Conservation (phyloP, 768 basidiomycete species). For the Exidia glandulosa region DNA sequence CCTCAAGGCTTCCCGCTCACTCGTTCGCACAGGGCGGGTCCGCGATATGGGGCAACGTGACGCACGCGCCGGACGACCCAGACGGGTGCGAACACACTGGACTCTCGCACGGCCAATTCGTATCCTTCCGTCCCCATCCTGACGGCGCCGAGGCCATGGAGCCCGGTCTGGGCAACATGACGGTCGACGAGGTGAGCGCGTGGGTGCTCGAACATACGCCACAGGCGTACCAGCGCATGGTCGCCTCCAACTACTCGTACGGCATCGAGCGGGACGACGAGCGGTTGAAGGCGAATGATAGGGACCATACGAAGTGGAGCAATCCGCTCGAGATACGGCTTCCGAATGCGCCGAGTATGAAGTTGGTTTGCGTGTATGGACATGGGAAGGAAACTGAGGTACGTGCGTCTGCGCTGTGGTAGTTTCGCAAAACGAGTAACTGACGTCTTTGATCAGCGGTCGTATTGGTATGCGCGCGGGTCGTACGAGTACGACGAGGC, state of each 20-base stretch:
- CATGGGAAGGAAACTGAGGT: constrained; percentile 94
- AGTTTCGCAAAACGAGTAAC: background rate
- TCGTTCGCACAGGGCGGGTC: constrained; percentile 53
- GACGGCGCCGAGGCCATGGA: constrained; percentile 7
- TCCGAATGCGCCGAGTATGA: constrained; percentile 84
- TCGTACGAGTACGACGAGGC: constrained; percentile 57
- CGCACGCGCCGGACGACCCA: constrained; percentile 72
- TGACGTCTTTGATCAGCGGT: constrained; percentile 38
- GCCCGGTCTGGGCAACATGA: constrained; percentile 48
- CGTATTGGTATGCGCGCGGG: constrained; percentile 80
- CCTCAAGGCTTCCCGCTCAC: background rate
- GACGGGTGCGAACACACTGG: constrained; percentile 28
- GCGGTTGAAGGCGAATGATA: constrained; percentile 50
- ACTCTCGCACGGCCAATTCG: constrained; percentile 65
- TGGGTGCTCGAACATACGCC: constrained; percentile 85
- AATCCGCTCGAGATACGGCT: constrained; percentile 85
- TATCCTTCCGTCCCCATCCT: constrained; percentile 53
- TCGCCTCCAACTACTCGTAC: constrained; percentile 74
- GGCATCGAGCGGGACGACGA: constrained; percentile 73
- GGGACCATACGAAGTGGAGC: constrained; percentile 78
- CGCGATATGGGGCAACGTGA: constrained; percentile 68
- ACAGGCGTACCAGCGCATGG: constrained; percentile 57
- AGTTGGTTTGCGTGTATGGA: constrained; percentile 87
- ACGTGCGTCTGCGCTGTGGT: background rate
- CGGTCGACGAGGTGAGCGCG: constrained; percentile 55